A percentile compares a stretch with the other conserved stretches of the same genome.
phyloP scores from a whole-genome alignment of 164 flowering plant genomes.

The grape (Vitis vinifera) region ASM3070453v1 NC_081822.1:9654501-9655000 shows the following conservation, averaged over 20 bases:
- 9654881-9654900: conserved; percentile 7
- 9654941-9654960: conserved; percentile 15
- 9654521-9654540: no score
- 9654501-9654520: no score
- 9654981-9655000: conserved; percentile 30
- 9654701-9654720: no score
- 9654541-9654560: no score
- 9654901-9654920: conserved; percentile 29
- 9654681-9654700: no score
- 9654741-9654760: conserved; percentile 9
- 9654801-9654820: conserved; percentile 33
- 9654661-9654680: no score
- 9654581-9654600: no score
- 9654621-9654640: no score
- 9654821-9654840: conserved; percentile 37
- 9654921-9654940: conserved; percentile 20
- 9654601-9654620: no score
- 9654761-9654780: conserved; percentile 14
- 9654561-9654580: no score
- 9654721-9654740: not conserved
- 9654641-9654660: no score
- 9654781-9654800: conserved; percentile 34
- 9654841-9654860: conserved; percentile 14
- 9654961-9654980: conserved; percentile 26
- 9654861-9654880: not conserved